Evolutionary conservation across 2,329 filamentous ascomycete genomes (phyloP), one percentile per base, ranked within the genome.

Genomic region (Didymella arachidicola): DNA sequence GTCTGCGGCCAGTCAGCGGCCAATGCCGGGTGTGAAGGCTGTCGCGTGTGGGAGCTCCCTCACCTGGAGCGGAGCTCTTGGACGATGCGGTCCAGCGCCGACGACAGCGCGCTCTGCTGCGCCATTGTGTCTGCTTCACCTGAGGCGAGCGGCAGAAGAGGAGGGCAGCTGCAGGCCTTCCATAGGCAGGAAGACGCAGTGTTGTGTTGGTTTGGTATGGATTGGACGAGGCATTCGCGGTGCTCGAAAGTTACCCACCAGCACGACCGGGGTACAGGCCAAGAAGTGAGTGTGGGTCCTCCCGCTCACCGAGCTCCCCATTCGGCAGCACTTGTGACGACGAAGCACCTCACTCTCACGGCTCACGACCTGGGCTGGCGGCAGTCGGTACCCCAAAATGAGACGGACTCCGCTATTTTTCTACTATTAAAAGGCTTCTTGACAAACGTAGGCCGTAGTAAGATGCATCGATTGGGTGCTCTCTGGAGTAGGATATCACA

Each of bases 1-100:
- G 79, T 65, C 80, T 81, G 63, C 18, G 30, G 8, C 16, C 11
- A 12, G 53, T 56, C 45, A 49, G 38, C 38, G 34, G 14, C 39
- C 45, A 30, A 19, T 48, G 45, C 42, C 26, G 25, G 44, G 43
- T 46, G 30, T 51, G 41, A 41, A 48, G 32, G 45, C 60, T 53
- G 22, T 44, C 29, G 25, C 48, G 43, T 46, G 30, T 51, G 41
- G 42, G 49, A 34, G 45, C 60, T 53, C 49, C 59, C 69, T 78
- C 68, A 81, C 79, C 85, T 86, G 59, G 83, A 86, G 66, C 82
- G 84, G 61, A 87, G 78, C 71, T 87, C 84, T 59, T 77, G 67
- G 68, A 86, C 85, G 66, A 86, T 80, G 71, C 84, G 80, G 73
- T 85, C 83, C 65, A 84, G 79, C 57, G 67, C 64, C 53, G 67